Evolutionary conservation across 257 asterid genomes (phyloP), one percentile per base, ranked within the genome.

Genomic region (Nemophila menziesii): DNA sequence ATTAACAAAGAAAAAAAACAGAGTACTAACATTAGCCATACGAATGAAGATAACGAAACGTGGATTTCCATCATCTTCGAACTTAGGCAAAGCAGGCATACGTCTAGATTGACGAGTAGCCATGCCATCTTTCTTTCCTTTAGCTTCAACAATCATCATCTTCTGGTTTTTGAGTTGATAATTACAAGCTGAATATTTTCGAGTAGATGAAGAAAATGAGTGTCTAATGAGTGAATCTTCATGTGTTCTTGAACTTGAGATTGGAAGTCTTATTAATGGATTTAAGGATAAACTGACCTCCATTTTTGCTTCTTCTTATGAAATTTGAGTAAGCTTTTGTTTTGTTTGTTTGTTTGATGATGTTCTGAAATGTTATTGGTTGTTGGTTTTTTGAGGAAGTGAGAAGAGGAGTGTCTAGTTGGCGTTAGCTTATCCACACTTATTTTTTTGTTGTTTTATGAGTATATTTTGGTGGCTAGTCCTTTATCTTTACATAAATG

Each of bases 1-100:
- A 29, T 29, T 7, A 2, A 29, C 12, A 29, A 29, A 29, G 36
- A 29, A 54, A 52, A 10, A 19, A 40, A 39, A 24, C 48, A 23
- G 42, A 33, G 33, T 43, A 39, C 63, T 41, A 15, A 79, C 93
- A 51, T 74, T 76, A 5, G 94, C 96, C 96, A 85, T 85, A 46
- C 99, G 93, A 27, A 85, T 73, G 64, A 90, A 90, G 63, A 85
- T 57, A 6, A 90, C 93, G 29, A 90, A 90, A 62, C 80, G 80
- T 3, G 96, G 99, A 69, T 85, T 81, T 50, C 96, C 99, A 68
- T 90, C 99, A 46, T 90, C 99, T 62, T 90, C 99, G 54, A 90
- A 72, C 71, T 79, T 85, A 39, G 96, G 96, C 24, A 90, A 55
- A 29, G 93, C 72, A 17, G 96, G 90, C 8, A 93, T 86, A 6